A percentile compares a stretch with the other conserved stretches of the same genome.
These are phyloP conservation scores for Mimosa bimucronata DNA, from an alignment of 306 rosid species.

Conservation along the genomic window DNA sequence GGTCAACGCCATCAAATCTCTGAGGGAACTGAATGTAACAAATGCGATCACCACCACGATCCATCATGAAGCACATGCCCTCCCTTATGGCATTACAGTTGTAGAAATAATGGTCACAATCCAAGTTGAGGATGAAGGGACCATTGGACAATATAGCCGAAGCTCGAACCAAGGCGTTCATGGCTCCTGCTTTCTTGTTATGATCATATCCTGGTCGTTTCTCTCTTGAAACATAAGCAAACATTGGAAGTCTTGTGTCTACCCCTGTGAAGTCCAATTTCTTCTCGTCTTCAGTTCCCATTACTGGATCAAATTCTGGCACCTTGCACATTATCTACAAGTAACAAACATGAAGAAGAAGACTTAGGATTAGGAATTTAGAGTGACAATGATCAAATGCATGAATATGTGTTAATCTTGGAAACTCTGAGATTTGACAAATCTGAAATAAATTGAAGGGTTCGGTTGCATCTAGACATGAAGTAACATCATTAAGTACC, in stretches of 20 bases:
- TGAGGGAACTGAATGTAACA: constrained; percentile 90
- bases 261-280: constrained; percentile 73
- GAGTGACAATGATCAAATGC: neutral
- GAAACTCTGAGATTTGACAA: neutral
- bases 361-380: neutral
- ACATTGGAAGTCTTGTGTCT: constrained; percentile 82
- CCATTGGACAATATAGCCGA: constrained; percentile 83
- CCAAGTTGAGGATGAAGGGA: constrained; percentile 77
- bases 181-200: constrained; percentile 93
- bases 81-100: constrained; percentile 69
- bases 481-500: no score
- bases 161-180: constrained; percentile 91
- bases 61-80: constrained; percentile 93
- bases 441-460: neutral
- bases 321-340: constrained; percentile 59
- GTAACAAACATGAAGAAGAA: neutral
- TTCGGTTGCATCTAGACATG: no score
- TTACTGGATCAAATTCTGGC: constrained; percentile 67
- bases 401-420: neutral
- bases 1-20: constrained; percentile 88
- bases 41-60: constrained; percentile 82
- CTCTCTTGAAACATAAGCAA: constrained; percentile 84
- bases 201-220: constrained; percentile 82
- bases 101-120: constrained; percentile 80
- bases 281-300: constrained; percentile 66